Conservation (phyloP, 176 grass and related monocot genomes). For the Eragrostis curvula region DNA sequence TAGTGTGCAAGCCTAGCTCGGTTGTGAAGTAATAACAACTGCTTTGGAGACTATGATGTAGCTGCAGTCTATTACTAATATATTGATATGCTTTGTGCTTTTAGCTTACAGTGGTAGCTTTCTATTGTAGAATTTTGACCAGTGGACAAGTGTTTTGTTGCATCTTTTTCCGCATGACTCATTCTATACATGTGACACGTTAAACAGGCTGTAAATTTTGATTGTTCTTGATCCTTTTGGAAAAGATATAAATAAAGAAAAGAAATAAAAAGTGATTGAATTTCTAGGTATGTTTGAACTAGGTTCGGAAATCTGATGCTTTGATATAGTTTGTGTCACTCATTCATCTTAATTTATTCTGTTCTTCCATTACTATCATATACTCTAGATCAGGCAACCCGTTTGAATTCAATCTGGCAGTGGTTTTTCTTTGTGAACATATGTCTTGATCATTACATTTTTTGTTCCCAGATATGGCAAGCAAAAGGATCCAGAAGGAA, state of each 20-base stretch:
- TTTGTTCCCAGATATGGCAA: conserved; percentile 71
- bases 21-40: conserved; percentile 3
- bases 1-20: conserved; percentile 1
- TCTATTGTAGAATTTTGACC: not conserved
- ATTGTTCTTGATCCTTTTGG: not conserved
- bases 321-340: not conserved
- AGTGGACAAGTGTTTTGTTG: not conserved
- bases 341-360: not conserved
- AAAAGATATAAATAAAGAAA: not conserved
- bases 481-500: conserved; percentile 96
- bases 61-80: not conserved
- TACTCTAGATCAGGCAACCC: not conserved
- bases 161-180: not conserved
- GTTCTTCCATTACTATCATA: not conserved
- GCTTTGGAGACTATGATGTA: not conserved
- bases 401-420: not conserved
- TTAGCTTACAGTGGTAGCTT: not conserved
- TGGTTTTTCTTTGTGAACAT: not conserved
- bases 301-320: not conserved
- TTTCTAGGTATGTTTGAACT: conserved; percentile 12
- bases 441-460: conserved; percentile 22
- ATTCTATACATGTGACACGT: not conserved
- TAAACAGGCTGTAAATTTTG: not conserved
- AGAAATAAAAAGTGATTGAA: not conserved
- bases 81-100: conserved; percentile 2